Evolutionary conservation across 2,329 filamentous ascomycete species (phyloP).

Genomic region (Xylaria multiplex): DNA sequence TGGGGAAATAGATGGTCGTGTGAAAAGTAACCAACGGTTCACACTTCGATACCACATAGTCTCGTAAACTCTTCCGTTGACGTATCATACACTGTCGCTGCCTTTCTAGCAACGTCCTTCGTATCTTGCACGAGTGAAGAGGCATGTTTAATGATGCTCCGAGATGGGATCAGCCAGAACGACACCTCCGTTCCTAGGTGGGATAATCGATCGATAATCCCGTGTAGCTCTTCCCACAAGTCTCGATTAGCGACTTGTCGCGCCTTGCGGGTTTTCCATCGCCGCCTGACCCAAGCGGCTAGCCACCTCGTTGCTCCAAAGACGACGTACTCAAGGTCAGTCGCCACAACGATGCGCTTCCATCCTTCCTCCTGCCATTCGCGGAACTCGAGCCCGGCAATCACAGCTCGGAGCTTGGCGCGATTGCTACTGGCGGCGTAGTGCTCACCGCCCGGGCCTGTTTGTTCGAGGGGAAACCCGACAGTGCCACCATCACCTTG

Average conservation of each 20-base stretch:
- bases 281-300: conserved; percentile 52
- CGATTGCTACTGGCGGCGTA: conserved; percentile 54
- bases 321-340: conserved; percentile 59
- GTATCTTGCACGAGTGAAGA: conserved; percentile 41
- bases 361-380: conserved; percentile 55
- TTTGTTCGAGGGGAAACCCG: conserved; percentile 51
- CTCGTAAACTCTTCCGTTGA: conserved; percentile 41
- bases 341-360: conserved; percentile 57
- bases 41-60: conserved; percentile 43
- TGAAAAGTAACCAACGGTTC: background rate
- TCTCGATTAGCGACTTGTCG: conserved; percentile 53
- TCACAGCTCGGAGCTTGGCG: conserved; percentile 56
- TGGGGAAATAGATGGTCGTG: background rate
- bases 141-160: conserved; percentile 25
- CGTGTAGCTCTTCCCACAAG: conserved; percentile 56
- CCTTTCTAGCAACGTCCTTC: conserved; percentile 39
- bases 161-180: conserved; percentile 44
- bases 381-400: conserved; percentile 56
- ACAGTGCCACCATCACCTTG: conserved; percentile 38
- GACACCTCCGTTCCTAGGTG: conserved; percentile 42
- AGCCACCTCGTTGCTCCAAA: conserved; percentile 54
- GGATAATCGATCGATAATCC: conserved; percentile 37
- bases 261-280: conserved; percentile 49
- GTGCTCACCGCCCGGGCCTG: conserved; percentile 49
- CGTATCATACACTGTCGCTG: conserved; percentile 32